These are phyloP conservation scores for Senna siamea DNA, from an alignment of 306 rosid genomes.

Conservation along the genomic window DNA sequence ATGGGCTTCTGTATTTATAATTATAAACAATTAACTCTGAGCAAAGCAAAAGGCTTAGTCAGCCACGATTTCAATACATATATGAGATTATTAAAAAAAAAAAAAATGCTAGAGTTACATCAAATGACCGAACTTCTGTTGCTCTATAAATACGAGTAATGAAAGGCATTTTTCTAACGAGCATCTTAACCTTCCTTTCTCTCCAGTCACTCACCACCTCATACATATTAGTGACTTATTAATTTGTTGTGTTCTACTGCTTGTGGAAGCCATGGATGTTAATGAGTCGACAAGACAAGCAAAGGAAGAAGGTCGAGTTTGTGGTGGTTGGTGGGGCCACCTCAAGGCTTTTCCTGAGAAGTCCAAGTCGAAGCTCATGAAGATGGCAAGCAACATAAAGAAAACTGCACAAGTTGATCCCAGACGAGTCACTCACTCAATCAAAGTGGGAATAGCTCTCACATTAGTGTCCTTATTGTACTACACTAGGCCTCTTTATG, in stretches of 20 bases:
- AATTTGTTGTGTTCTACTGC: too few relatives aligned
- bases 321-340: conserved; percentile 9
- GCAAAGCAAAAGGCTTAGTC: conserved; percentile 41
- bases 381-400: conserved; percentile 38
- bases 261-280: too few relatives aligned
- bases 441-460: conserved; percentile 72
- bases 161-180: conserved; percentile 17
- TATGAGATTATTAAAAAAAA: neutral
- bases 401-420: conserved; percentile 70
- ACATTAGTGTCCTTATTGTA: conserved; percentile 65
- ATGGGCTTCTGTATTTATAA: conserved; percentile 23
- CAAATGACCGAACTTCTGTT: neutral
- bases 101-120: neutral
- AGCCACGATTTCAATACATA: conserved; percentile 37
- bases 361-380: conserved; percentile 38
- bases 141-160: conserved; percentile 38
- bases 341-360: conserved; percentile 43
- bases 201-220: too few relatives aligned
- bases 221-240: too few relatives aligned
- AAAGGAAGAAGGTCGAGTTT: conserved; percentile 21
- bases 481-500: conserved; percentile 57
- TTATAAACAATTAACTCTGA: conserved; percentile 12
- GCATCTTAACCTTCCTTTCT: conserved; percentile 13
- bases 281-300: conserved; percentile 1
- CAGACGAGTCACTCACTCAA: conserved; percentile 66